Evolutionary conservation across 495 filamentous ascomycete genomes (phyloP).

Genomic region (Neurospora discreta): DNA sequence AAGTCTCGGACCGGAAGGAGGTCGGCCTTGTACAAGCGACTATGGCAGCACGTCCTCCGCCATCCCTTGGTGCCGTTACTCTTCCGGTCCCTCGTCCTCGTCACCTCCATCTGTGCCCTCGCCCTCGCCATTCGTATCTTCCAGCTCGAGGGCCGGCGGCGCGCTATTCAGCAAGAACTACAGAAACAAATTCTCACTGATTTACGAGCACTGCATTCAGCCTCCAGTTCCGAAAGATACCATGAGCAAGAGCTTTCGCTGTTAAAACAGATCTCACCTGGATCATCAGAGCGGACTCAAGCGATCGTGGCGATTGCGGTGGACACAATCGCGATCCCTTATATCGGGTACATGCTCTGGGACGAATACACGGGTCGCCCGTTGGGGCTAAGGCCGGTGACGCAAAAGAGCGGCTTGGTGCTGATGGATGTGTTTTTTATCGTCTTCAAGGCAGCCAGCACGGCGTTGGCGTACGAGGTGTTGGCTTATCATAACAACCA

Average conservation of each 20-base stretch:
- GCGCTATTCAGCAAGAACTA: conserved; percentile 15
- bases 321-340: conserved; percentile 78
- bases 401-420: conserved; percentile 75
- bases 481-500: conserved; percentile 52
- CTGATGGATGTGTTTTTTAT: conserved; percentile 93
- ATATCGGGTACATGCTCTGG: conserved; percentile 85
- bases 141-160: conserved; percentile 33
- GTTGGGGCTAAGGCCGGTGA: conserved; percentile 69
- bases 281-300: conserved; percentile 51
- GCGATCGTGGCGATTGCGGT: conserved; percentile 85
- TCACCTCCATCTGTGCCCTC: conserved; percentile 73
- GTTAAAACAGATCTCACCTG: neutral
- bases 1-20: conserved; percentile 9
- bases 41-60: conserved; percentile 45
- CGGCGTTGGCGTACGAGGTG: conserved; percentile 79
- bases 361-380: conserved; percentile 95
- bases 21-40: conserved; percentile 28
- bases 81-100: conserved; percentile 72
- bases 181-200: neutral
- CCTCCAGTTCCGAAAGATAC: neutral
- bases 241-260: neutral
- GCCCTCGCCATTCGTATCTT: conserved; percentile 68
- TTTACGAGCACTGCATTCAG: neutral
- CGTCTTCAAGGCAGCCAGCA: conserved; percentile 86
- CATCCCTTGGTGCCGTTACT: conserved; percentile 79